Base-by-base conservation (phyloP, 495 filamentous ascomycete genomes). In the Achaetomiella virescens region DNA sequence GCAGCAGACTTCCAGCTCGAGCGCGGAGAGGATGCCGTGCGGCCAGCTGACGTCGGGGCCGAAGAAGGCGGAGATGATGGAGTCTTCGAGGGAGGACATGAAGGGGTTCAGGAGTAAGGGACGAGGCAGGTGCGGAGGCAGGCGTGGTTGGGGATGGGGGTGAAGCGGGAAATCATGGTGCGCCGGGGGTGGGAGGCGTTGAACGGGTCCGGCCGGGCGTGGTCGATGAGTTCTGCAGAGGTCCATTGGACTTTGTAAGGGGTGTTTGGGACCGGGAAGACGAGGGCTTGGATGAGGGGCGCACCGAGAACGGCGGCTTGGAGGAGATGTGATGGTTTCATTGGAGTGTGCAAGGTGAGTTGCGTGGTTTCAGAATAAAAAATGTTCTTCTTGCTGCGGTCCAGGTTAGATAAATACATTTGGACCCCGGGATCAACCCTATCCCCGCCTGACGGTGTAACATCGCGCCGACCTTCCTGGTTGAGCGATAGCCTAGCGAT, bases 101-200 rank as follows among this genome's bases (percentile, higher is more conserved):
- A 46, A 29, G 43, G 43, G 6, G 43, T 27, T 46, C 43, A 46
- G 25, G n/a, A n/a, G 43, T 46, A 46, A 24, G 43, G 43, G 10
- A 29, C 43, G 22, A 14, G 43, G 43, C 43, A 46, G 43, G 43
- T 52, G n/a, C 22, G 22, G 0, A 41, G 36, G 38, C 48, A 52
- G 35, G 38, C 48, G 22, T 35, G 37, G 15, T 10, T 18, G 22
- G 5, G 48, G 11, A 52, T 24, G 15, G 48, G 48, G 2, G 48
- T 52, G 36, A 40, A 52, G 20, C 48, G 48, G 21, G 48, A 52
- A 35, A 52, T 52, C 48, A 52, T 52, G 48, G 41, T 52, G 17
- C 48, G 48, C 1, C 48, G 48, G 3, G 48, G 11, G 48, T 52
- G 48, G 22, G 48, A 27, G 14, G 48, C n/a, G 36, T 52, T 52